These are phyloP conservation scores for Cruciata laevipes DNA, from an alignment of 257 asterid genomes.

Conservation along the genomic window DNA sequence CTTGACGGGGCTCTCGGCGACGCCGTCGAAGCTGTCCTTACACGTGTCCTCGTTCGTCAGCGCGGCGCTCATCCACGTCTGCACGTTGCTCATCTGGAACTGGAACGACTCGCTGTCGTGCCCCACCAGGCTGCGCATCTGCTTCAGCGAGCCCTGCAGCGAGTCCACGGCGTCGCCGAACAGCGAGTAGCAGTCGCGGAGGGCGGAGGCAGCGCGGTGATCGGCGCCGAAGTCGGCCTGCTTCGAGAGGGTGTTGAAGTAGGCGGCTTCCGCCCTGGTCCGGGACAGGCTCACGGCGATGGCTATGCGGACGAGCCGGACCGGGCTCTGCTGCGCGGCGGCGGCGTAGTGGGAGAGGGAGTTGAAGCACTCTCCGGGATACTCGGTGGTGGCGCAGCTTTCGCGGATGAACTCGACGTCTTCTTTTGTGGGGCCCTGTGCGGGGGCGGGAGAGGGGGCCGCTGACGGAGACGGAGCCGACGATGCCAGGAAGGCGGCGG, in stretches of 20 bases:
- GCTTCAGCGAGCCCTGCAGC: slow-evolving; percentile 55
- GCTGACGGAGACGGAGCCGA: slow-evolving; percentile 4
- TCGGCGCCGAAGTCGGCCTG: slow-evolving; percentile 42
- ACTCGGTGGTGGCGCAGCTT: slow-evolving; percentile 54
- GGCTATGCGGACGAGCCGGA: slow-evolving; percentile 53
- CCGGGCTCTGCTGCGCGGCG: slow-evolving; percentile 46
- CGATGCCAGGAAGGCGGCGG: slow-evolving; percentile 18
- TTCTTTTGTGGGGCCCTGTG: not conserved
- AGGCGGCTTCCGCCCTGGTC: slow-evolving; percentile 28
- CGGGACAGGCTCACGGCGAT: slow-evolving; percentile 54
- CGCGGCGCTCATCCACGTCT: slow-evolving; percentile 99
- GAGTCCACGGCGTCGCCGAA: slow-evolving; percentile 65
- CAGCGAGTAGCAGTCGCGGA: slow-evolving; percentile 59
- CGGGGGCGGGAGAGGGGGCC: not conserved
- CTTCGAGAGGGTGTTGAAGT: slow-evolving; percentile 49
- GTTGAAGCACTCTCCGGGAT: slow-evolving; percentile 55
- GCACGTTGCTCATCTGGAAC: slow-evolving; percentile 75
- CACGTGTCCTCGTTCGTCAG: slow-evolving; percentile 87
- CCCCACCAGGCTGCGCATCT: slow-evolving; percentile 51
- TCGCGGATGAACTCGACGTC: slow-evolving; percentile 57
- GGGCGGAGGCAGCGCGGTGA: slow-evolving; percentile 46
- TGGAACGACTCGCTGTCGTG: slow-evolving; percentile 47
- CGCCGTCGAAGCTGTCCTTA: slow-evolving; percentile 64
- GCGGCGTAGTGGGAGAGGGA: slow-evolving; percentile 53
- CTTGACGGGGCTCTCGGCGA: slow-evolving; percentile 37